Percentiles rank a stretch among this genome's conserved stretches.
phyloP scores from a whole-genome alignment of 176 grass and related monocot species.

The Oryza punctata region DNA sequence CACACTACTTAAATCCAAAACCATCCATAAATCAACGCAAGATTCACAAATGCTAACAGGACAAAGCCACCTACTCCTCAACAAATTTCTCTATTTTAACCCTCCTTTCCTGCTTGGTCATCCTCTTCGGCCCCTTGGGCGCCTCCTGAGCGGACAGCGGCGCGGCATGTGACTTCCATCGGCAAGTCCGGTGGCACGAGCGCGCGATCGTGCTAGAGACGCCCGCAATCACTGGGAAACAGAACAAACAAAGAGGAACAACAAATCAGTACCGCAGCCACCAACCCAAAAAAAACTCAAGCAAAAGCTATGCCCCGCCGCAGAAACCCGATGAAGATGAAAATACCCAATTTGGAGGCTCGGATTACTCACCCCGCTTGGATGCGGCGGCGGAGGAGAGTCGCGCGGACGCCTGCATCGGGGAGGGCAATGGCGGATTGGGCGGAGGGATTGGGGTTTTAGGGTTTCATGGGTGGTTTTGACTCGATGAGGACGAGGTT shows the following conservation, averaged over 20 bases:
- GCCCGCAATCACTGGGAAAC: constrained; percentile 45
- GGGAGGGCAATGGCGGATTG: constrained; percentile 12
- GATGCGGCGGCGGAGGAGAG: constrained; percentile 49
- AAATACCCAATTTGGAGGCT: constrained; percentile 3
- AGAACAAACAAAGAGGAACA: not conserved
- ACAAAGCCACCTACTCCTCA: constrained; percentile 48
- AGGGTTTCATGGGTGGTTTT: constrained; percentile 33
- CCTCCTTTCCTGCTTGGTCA: constrained; percentile 47
- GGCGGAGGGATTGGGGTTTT: not conserved
- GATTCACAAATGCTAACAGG: constrained; percentile 12
- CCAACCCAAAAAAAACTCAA: not conserved
- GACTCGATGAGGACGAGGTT: not conserved
- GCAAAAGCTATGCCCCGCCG: not conserved
- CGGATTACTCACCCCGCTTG: constrained; percentile 52
- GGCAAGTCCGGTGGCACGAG: constrained; percentile 36
- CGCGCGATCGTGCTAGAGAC: constrained; percentile 34
- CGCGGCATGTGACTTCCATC: constrained; percentile 59
- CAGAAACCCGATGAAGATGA: not conserved
- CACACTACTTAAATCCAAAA: constrained; percentile 20
- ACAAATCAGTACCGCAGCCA: not conserved
- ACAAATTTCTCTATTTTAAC: constrained; percentile 50
- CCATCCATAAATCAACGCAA: not conserved
- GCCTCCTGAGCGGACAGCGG: constrained; percentile 51
- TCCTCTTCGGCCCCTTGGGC: constrained; percentile 40
- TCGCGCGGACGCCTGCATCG: constrained; percentile 64